Percentiles rank a stretch among this genome's conserved stretches.
Evolutionary conservation across 2,329 filamentous ascomycete genomes (phyloP).

Genomic region (Aspergillus candidus): DNA sequence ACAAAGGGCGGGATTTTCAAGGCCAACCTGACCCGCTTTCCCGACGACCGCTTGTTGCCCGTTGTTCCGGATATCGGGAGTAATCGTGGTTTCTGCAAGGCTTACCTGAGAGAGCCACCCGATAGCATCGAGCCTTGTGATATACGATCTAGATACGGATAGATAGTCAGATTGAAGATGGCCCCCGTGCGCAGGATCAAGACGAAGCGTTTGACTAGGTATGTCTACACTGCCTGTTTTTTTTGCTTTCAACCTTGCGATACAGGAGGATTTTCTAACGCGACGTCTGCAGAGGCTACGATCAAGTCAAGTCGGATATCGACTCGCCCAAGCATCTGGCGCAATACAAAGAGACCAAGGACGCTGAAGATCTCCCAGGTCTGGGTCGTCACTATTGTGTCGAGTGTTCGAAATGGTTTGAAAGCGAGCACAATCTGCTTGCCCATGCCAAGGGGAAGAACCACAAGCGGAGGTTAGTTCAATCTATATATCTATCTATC

Average conservation of each 20-base stretch:
- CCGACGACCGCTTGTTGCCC: constrained; percentile 11
- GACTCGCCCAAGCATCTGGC: constrained; percentile 71
- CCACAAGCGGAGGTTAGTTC: constrained; percentile 73
- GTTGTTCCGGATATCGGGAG: constrained; percentile 34
- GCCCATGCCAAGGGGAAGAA: constrained; percentile 81
- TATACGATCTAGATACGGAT: constrained; percentile 12
- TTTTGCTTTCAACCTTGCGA: constrained; percentile 7
- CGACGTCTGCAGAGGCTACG: constrained; percentile 65
- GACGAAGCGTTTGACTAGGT: constrained; percentile 67
- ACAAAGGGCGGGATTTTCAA: constrained; percentile 25
- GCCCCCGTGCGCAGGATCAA: constrained; percentile 63
- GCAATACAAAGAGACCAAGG: constrained; percentile 71
- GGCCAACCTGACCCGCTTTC: constrained; percentile 23
- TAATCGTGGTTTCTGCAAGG: constrained; percentile 19
- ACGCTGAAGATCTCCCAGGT: constrained; percentile 78
- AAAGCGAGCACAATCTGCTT: constrained; percentile 69
- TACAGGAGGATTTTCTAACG: constrained; percentile 8
- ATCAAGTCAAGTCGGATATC: constrained; percentile 84
- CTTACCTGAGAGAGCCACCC: constrained; percentile 1
- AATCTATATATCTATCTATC: constrained; percentile 9
- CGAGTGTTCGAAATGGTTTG: constrained; percentile 95
- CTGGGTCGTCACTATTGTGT: constrained; percentile 82
- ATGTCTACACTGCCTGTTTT: constrained; percentile 17
- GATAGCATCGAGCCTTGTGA: neutral
- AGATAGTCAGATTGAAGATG: constrained; percentile 46